Conservation (phyloP, 164 flowering plant genomes). For the Magnolia changhungtana region DNA sequence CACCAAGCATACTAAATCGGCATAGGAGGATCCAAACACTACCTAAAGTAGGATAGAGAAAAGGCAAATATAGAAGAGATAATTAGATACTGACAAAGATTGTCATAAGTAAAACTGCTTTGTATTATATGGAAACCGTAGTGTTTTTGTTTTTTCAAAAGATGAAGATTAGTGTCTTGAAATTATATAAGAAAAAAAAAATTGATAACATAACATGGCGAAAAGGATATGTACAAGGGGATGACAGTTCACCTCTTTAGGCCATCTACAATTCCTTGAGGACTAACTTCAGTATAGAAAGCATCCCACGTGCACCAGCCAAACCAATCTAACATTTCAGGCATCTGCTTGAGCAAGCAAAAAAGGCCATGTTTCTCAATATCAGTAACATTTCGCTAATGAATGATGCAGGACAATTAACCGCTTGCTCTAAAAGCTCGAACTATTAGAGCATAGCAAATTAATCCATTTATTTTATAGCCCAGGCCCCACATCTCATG, state of each 20-base stretch:
- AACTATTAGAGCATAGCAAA: too few species aligned
- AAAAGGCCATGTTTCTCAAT: not conserved
- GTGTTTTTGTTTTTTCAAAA: not conserved
- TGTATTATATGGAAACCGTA: not conserved
- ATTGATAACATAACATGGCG: not conserved
- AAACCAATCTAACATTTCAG: conserved; percentile 68
- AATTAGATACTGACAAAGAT: not conserved
- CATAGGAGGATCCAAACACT: not conserved
- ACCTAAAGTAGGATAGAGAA: not conserved
- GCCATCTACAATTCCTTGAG: conserved; percentile 62
- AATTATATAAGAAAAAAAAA: not conserved
- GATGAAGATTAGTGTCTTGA: not conserved
- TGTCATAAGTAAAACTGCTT: not conserved
- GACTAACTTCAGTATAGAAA: conserved; percentile 55
- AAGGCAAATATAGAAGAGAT: not conserved
- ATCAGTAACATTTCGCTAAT: not conserved
- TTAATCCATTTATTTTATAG: too few species aligned
- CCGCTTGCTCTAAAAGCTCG: too few species aligned
- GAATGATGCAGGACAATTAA: too few species aligned
- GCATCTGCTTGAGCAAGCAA: conserved; percentile 42
- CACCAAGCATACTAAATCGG: too few species aligned
- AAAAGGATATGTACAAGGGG: not conserved
- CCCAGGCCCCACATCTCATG: too few species aligned
- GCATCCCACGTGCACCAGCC: conserved; percentile 95
- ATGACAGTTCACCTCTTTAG: conserved; percentile 37